These are phyloP conservation scores for Atkinsonella texensis DNA, from an alignment of 2,329 filamentous ascomycete species.

Conservation along the genomic window DNA sequence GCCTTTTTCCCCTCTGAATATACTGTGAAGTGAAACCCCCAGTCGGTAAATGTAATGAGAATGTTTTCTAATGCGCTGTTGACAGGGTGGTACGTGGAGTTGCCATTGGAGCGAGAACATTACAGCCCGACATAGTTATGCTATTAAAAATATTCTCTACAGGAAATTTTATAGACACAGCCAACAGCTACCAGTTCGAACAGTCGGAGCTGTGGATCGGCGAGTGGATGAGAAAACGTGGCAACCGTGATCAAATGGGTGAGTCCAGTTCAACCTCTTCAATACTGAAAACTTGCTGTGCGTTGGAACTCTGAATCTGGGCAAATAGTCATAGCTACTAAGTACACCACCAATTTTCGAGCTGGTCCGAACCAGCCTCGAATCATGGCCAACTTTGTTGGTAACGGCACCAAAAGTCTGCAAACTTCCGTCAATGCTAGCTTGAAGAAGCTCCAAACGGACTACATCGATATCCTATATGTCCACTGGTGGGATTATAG, in stretches of 20 bases:
- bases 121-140: neutral
- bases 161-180: constrained; percentile 64
- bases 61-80: neutral
- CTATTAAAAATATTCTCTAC: neutral
- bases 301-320: neutral
- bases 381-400: constrained; percentile 40
- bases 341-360: constrained; percentile 50
- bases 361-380: constrained; percentile 26
- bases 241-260: constrained; percentile 54
- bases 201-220: constrained; percentile 56
- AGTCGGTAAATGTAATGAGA: too few relatives aligned
- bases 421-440: constrained; percentile 42
- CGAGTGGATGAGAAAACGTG: constrained; percentile 55
- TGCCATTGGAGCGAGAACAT: neutral
- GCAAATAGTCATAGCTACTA: constrained; percentile 53
- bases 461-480: constrained; percentile 57
- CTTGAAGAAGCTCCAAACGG: constrained; percentile 49
- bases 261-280: neutral
- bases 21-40: too few relatives aligned
- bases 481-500: constrained; percentile 58
- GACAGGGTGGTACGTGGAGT: constrained; percentile 16
- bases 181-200: constrained; percentile 54
- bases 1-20: neutral
- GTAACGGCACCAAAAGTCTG: constrained; percentile 52
- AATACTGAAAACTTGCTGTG: neutral